Evolutionary conservation across 768 basidiomycete species (phyloP).

Genomic region (Clitopilus passeckerianus): DNA sequence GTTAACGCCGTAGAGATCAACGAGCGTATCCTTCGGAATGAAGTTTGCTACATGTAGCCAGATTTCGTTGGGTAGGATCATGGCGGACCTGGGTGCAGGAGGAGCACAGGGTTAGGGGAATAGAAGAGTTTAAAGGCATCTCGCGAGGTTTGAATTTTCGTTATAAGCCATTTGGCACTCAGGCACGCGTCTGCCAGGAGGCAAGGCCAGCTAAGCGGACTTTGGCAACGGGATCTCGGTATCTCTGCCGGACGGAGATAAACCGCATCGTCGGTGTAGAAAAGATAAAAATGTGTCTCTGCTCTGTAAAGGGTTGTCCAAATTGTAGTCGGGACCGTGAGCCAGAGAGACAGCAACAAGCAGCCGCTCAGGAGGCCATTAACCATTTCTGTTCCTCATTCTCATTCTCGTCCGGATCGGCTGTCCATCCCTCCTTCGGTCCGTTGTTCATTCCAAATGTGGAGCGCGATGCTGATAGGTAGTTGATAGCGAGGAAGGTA

Average conservation of each 20-base stretch:
- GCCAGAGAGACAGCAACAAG: too few species aligned
- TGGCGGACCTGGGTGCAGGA: background rate
- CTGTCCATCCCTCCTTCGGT: too few species aligned
- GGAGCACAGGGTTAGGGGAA: background rate
- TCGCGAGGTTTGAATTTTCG: background rate
- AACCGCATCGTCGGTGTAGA: background rate
- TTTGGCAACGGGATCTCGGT: background rate
- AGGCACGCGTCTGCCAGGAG: background rate
- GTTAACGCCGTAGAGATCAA: slow-evolving; percentile 15
- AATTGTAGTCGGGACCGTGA: too few species aligned
- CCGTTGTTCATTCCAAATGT: too few species aligned
- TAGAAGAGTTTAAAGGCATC: background rate
- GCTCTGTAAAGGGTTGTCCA: too few species aligned
- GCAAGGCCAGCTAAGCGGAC: background rate
- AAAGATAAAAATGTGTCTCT: too few species aligned
- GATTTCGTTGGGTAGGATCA: slow-evolving; percentile 12
- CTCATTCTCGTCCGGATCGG: too few species aligned
- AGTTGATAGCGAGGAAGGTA: too few species aligned
- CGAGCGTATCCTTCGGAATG: slow-evolving; percentile 10
- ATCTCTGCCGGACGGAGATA: background rate
- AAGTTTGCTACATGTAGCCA: slow-evolving; percentile 15
- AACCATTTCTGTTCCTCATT: too few species aligned
- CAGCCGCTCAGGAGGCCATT: too few species aligned
- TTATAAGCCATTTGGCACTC: background rate
- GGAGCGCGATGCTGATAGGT: too few species aligned